Base-by-base conservation (phyloP, 768 basidiomycete genomes). In the Megacollybia marginata region DNA sequence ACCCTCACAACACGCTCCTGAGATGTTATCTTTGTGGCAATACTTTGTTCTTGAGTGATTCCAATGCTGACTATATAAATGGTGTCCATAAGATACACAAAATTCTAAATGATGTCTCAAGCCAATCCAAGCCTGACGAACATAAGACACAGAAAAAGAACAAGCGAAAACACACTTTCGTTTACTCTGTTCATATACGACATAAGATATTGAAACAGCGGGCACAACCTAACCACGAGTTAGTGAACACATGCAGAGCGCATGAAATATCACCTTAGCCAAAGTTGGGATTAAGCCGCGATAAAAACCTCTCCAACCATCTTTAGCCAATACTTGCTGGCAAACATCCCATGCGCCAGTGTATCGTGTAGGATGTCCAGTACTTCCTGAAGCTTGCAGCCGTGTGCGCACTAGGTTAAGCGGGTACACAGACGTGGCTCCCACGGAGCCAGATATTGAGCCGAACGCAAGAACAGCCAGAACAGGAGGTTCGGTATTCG, bases 291-390 rank as follows among this genome's bases (percentile, higher is more conserved):
- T 79, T 55, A 97, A 69, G 19, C 95, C 95, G 20, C 88, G 83
- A 67, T 98, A 98, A 66, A 97, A 90, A 1, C 94, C 94, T 57
- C 86, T 76, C 88, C 91, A 94, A 0, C 95, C 93, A 57, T 95
- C 94, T 19, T 79, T 77, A 49, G 76, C 74, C 65, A 86, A 85
- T 20, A 93, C 96, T 64, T 84, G 87, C 40, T 71, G 62, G 19
- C 78, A 76, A 10, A 96, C 95, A 64, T 98, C 95, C 67, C 76
- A 66, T 47, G 92, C 83, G n/a, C 94, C 92, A 2, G 77, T 80
- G 64, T 99, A 99, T 9, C 73, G 76, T 57, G 95, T 85, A 4
- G 94, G 95, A 62, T 98, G 96, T 0, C 95, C 94, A 0, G 91
- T 80, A 0, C 93, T 96, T 1, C 96, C 96, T 4, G 93, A 94